Evolutionary conservation across 257 asterid genomes (phyloP).

Genomic region (Nemophila menziesii): DNA sequence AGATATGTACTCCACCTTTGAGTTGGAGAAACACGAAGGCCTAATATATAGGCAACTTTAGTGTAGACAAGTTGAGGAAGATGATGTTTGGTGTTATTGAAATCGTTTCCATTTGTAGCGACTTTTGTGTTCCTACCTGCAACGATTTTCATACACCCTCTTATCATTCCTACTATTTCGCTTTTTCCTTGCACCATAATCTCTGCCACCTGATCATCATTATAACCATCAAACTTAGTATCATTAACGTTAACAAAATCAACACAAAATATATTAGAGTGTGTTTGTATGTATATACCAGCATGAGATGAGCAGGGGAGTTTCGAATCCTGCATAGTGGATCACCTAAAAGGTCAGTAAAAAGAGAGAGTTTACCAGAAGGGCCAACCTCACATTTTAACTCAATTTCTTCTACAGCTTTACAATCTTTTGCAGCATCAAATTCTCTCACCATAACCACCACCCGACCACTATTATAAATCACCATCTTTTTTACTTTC

Average conservation of each 20-base stretch:
- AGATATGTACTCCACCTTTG: slow-evolving; percentile 36
- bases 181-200: slow-evolving; percentile 34
- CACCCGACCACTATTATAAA: slow-evolving; percentile 24
- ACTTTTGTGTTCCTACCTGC: slow-evolving; percentile 60
- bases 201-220: slow-evolving; percentile 56
- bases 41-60: slow-evolving; percentile 71
- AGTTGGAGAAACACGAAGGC: slow-evolving; percentile 91
- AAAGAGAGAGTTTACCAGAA: slow-evolving; percentile 52
- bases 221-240: not conserved
- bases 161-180: slow-evolving; percentile 72
- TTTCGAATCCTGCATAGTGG: slow-evolving; percentile 89
- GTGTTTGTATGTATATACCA: slow-evolving; percentile 20
- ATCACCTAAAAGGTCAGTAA: slow-evolving; percentile 83
- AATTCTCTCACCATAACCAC: slow-evolving; percentile 59
- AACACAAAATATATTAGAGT: too few relatives aligned
- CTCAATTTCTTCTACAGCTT: slow-evolving; percentile 66
- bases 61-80: slow-evolving; percentile 42
- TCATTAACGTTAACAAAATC: not conserved
- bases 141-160: slow-evolving; percentile 85
- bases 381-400: slow-evolving; percentile 76
- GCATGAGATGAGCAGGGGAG: slow-evolving; percentile 83
- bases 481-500: slow-evolving; percentile 18
- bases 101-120: slow-evolving; percentile 15
- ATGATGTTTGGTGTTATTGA: slow-evolving; percentile 5
- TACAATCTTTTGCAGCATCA: slow-evolving; percentile 38